Conservation (phyloP, 768 basidiomycete species). For the Mycena alexandri region DNA sequence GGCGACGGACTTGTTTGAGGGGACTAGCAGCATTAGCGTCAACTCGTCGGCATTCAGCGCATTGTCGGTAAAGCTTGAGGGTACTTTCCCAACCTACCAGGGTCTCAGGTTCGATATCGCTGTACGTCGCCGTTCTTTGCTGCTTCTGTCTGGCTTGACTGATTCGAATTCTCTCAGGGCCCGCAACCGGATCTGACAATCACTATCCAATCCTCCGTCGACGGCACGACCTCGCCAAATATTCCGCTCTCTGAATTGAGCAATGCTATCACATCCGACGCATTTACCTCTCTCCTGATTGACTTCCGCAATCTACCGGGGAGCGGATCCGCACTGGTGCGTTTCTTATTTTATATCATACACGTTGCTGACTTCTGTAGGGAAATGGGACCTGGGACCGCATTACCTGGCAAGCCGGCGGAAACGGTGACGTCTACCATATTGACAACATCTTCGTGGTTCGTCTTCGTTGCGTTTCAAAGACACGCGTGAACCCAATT, state of each 20-base stretch:
- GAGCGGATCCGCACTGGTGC: conserved; percentile 53
- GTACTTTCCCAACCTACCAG: conserved; percentile 57
- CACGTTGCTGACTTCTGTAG: conserved; percentile 37
- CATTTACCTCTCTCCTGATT: conserved; percentile 60
- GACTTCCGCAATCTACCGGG: conserved; percentile 63
- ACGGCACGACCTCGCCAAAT: conserved; percentile 51
- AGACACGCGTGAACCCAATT: no score
- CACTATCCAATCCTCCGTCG: conserved; percentile 54
- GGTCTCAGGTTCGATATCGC: conserved; percentile 67
- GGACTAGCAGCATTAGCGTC: conserved; percentile 58
- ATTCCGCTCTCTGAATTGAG: conserved; percentile 60
- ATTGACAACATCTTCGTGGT: conserved; percentile 62
- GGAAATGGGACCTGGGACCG: conserved; percentile 62
- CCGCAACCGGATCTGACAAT: conserved; percentile 59
- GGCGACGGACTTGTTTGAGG: conserved; percentile 58
- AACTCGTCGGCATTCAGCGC: conserved; percentile 59
- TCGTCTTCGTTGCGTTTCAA: no score
- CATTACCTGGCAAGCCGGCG: conserved; percentile 61
- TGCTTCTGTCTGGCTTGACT: neutral
- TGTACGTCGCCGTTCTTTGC: conserved; percentile 43
- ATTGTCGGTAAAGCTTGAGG: conserved; percentile 60
- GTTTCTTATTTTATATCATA: conserved; percentile 2
- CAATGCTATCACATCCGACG: conserved; percentile 49
- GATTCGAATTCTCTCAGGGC: conserved; percentile 47
- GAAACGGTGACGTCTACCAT: conserved; percentile 62